Evolutionary conservation across 176 grass and related monocot species (phyloP).

Genomic region (Pontederia crassipes): DNA sequence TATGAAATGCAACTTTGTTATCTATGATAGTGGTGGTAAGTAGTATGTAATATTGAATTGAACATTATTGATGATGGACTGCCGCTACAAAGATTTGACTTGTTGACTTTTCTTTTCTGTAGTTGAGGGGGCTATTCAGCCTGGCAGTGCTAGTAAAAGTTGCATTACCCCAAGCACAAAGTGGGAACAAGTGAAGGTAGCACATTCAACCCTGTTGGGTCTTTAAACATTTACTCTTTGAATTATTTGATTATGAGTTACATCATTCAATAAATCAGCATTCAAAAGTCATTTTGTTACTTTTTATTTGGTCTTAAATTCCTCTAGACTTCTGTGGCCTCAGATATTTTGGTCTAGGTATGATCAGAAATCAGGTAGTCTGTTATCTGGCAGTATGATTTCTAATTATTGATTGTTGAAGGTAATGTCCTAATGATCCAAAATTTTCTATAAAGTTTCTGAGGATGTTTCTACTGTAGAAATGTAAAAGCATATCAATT

Average conservation of each 20-base stretch:
- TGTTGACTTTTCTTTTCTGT: constrained; percentile 20
- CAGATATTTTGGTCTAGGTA: too few relatives aligned
- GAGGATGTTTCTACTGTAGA: neutral
- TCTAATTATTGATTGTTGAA: too few relatives aligned
- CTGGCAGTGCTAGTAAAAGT: constrained; percentile 52
- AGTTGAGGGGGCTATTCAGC: constrained; percentile 50
- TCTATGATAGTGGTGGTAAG: constrained; percentile 70
- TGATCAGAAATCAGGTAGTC: too few relatives aligned
- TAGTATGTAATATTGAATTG: constrained; percentile 8
- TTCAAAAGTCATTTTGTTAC: too few relatives aligned
- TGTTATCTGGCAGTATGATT: too few relatives aligned
- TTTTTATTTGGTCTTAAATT: too few relatives aligned
- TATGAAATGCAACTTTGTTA: constrained; percentile 96
- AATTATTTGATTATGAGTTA: neutral
- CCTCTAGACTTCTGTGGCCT: too few relatives aligned
- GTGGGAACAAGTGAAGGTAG: constrained; percentile 96
- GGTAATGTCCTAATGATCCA: too few relatives aligned
- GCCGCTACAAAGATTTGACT: constrained; percentile 14
- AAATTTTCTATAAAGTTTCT: too few relatives aligned
- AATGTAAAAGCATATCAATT: too few relatives aligned
- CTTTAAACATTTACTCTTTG: neutral
- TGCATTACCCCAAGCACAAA: constrained; percentile 78
- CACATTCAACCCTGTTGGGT: constrained; percentile 4
- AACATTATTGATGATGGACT: neutral
- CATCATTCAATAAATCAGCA: too few relatives aligned